Percentiles rank a stretch among this genome's conserved stretches.
phyloP scores from a whole-genome alignment of 495 filamentous ascomycete species.

The Rhizodiscina lignyota region DNA sequence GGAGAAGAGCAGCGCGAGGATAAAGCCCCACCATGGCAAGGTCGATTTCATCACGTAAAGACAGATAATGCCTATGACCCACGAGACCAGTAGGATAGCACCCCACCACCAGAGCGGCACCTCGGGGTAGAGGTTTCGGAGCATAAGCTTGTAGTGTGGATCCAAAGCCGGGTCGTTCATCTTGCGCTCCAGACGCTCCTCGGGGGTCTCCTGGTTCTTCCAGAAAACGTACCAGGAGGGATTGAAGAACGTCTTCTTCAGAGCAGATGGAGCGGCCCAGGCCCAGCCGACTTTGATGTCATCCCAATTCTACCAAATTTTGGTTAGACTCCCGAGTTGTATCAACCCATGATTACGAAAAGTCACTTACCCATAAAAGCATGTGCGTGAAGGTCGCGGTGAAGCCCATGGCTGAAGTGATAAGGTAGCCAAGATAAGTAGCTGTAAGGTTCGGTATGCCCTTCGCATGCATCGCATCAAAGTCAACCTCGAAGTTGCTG shows the following conservation, averaged over 20 bases:
- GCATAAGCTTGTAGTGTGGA: constrained; percentile 30
- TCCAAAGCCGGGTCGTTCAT: constrained; percentile 18
- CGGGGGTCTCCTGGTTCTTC: constrained; percentile 10
- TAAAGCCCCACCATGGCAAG: constrained; percentile 37
- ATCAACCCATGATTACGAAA: too few relatives aligned
- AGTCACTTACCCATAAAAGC: constrained; percentile 21
- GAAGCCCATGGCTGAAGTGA: constrained; percentile 27
- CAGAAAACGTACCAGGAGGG: constrained; percentile 17
- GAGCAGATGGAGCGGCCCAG: constrained; percentile 6
- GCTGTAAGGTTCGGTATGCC: constrained; percentile 24
- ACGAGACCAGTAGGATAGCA: constrained; percentile 26
- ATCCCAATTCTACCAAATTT: too few relatives aligned
- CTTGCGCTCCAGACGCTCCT: too few relatives aligned
- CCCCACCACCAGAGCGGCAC: constrained; percentile 39
- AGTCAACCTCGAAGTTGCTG: constrained; percentile 20
- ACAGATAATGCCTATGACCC: constrained; percentile 31
- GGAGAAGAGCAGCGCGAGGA: constrained; percentile 28
- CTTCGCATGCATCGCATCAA: constrained; percentile 16
- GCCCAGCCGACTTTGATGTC: constrained; percentile 20
- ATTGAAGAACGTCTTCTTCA: constrained; percentile 9
- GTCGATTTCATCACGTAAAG: constrained; percentile 27
- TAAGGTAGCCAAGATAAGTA: constrained; percentile 24
- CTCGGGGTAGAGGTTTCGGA: constrained; percentile 34
- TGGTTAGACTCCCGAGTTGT: too few relatives aligned
- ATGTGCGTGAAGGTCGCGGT: constrained; percentile 26